Base-by-base conservation (phyloP, 2,329 filamentous ascomycete genomes). In the Penicillium sp. region DNA sequence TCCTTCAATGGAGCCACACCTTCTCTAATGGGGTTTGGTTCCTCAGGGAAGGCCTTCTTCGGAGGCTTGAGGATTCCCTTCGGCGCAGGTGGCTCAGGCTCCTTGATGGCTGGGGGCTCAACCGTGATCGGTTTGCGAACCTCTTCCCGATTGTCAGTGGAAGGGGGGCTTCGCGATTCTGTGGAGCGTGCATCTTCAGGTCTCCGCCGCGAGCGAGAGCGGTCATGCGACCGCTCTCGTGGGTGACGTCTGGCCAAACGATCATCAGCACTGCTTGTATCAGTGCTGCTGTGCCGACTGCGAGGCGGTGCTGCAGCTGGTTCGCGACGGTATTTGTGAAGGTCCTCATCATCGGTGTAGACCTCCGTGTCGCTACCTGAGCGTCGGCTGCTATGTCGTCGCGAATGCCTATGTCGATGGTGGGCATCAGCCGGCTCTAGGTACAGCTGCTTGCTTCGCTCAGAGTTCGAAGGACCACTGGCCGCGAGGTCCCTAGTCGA, bases 1-100 rank as follows among this genome's bases (percentile, higher is more conserved):
- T 96, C 92, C 77, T 96, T 96, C 71, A 96, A 85, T n/a, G 93
- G 93, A 2, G 93, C 92, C 6, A 96, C 94, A 16, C 93, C 94
- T 74, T 97, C 94, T 19, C 93, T 86, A 37, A 96, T 83, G 0
- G 91, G 89, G 65, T 92, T 89, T 0, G 87, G 85, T 61, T 96
- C 89, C 70, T 97, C 93, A 0, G 94, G 94, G 69, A 97, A 98
- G 69, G 89, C 89, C 27, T 84, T 82, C 16, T 87, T 92, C 0
- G 94, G 93, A 55, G 86, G 84, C 75, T 96, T 95, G 44, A 98
- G 81, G 57, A 98, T 98, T 16, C 92, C 89, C 75, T 90, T 95
- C 59, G 91, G 85, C 3, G 78, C 74, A 18, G 86, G 84, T 63
- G 90, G 85, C 64, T 90, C 89, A 41, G 84, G 83, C 18, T 91